Base-by-base conservation (phyloP, 441 rosid species). In the Omphalea diandra region DNA sequence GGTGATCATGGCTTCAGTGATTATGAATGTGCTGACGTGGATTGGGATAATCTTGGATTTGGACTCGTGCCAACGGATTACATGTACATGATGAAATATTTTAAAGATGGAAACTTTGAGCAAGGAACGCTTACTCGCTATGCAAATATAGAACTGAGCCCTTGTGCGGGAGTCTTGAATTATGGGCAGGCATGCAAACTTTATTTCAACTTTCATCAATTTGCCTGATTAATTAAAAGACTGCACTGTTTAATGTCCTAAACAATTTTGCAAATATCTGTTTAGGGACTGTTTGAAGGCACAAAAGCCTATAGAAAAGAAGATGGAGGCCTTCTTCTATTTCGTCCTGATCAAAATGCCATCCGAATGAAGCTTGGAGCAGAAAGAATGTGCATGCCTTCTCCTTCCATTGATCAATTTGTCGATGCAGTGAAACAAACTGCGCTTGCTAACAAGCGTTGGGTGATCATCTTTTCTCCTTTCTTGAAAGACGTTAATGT, bases 1-100 rank as follows among this genome's bases (percentile, higher is more conserved):
- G 67, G 55, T 71, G 44, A 10, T 22, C 27, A 57, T 72, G 73
- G 59, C 14, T 47, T 35, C 64, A 74, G 86, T 26, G 86, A 81
- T 8, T 89, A 85, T 69, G 90, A 86, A 72, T 86, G 83, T 71
- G 94, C 84, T 33, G 87, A 88, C 41, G 63, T 87, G 81, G 97
- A 94, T 27, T 94, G 97, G 97, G 97, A 91, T 65, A 88, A 84
- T 65, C 92, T 94, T n/a, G 93, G 97, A 60, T 94, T 94, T 57
- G 76, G 87, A 56, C 56, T 86, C 63, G 75, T 36, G 29, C 92
- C 95, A 20, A 76, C 93, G 29, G 97, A 94, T 78, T 88, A 81
- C 80, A 91, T 90, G 97, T 94, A 86, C 79, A 70, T 60, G 3
- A 85, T 76, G 88, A 94, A 80, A 76, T 84, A 89, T 73, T 69